Evolutionary conservation across 2,329 filamentous ascomycete genomes (phyloP), one percentile per base, ranked within the genome.

Genomic region (Venturia oleaginea): DNA sequence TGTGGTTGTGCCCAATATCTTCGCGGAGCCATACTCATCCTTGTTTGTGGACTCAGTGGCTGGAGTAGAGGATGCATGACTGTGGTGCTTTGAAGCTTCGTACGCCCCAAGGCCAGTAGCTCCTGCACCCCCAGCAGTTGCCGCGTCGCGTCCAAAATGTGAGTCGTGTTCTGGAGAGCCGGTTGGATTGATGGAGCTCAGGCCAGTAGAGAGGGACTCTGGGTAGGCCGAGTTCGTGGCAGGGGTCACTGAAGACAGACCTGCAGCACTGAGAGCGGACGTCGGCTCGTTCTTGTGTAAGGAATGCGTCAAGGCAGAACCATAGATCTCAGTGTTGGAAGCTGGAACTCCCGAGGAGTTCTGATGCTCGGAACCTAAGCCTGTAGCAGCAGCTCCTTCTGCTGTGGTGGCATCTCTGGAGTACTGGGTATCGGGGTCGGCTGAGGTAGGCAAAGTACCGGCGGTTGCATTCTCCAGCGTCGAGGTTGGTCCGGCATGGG

Each of bases 81-180:
- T 37, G 11, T 60, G 59, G n/a, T 60, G 59, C 34, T 60, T 38
- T 17, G 40, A 32, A 11, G 59, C 34, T 60, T 54, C 61, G 17
- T 51, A n/a, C 6, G 40, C 42, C 6, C n/a, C n/a, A 13, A 48
- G 22, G 10, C 40, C 61, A 38, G 42, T 43, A 37, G 61, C 42
- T 48, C 42, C 42, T 46, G 13, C 60, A 8, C 60, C 60, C 48
- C 40, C 40, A 51, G 30, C 60, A 48, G 51, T 19, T 6, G 60
- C 61, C 37, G 61, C 61, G n/a, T 62, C 61, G 27, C 61, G 38
- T 27, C 40, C 61, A 24, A 42, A 51, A 24, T 62, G 61, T 48
- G 40, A 54, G 42, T 62, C 61, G 10, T 34, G 51, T 34, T 57
- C 51, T 34, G 51, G 51, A 8, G 51, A 57, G 51, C 51, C 51